Conservation (phyloP, 1,139 yeast species). For the Wickerhamomyces sp. region DNA sequence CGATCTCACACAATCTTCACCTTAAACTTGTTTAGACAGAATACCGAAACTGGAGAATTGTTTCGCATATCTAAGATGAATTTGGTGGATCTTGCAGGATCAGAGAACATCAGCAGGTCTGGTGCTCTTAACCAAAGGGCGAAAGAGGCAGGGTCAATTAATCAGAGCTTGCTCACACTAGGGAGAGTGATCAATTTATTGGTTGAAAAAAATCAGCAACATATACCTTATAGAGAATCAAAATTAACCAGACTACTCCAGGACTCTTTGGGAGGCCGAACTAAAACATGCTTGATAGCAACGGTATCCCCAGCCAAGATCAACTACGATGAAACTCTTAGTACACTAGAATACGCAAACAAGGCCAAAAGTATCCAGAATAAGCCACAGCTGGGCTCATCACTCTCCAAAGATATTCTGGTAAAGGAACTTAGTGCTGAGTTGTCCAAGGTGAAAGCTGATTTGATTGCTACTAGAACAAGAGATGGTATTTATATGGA, state of each 20-base stretch:
- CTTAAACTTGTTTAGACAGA: constrained; percentile 47
- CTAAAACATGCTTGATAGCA: constrained; percentile 61
- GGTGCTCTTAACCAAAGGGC: constrained; percentile 56
- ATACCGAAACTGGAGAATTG: constrained; percentile 32
- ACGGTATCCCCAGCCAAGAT: constrained; percentile 65
- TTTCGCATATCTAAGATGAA: constrained; percentile 62
- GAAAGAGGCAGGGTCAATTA: constrained; percentile 65
- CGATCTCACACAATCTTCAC: constrained; percentile 74
- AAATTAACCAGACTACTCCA: constrained; percentile 58
- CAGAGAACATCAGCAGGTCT: constrained; percentile 61
- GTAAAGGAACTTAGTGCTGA: constrained; percentile 55
- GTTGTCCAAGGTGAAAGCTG: constrained; percentile 49
- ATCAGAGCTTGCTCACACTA: constrained; percentile 57
- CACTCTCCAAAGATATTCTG: constrained; percentile 46
- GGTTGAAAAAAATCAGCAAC: constrained; percentile 41
- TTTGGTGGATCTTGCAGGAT: constrained; percentile 75
- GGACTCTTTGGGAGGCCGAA: constrained; percentile 64
- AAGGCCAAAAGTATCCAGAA: constrained; percentile 62
- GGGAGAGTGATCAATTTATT: constrained; percentile 62
- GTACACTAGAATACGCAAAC: constrained; percentile 62
- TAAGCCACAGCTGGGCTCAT: constrained; percentile 47
- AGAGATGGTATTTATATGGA: constrained; percentile 64
- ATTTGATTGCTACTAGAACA: constrained; percentile 52
- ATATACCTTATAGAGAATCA: constrained; percentile 62
- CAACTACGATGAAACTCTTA: constrained; percentile 56